Evolutionary conservation across 768 basidiomycete species (phyloP).

Genomic region (Russula olivacea): DNA sequence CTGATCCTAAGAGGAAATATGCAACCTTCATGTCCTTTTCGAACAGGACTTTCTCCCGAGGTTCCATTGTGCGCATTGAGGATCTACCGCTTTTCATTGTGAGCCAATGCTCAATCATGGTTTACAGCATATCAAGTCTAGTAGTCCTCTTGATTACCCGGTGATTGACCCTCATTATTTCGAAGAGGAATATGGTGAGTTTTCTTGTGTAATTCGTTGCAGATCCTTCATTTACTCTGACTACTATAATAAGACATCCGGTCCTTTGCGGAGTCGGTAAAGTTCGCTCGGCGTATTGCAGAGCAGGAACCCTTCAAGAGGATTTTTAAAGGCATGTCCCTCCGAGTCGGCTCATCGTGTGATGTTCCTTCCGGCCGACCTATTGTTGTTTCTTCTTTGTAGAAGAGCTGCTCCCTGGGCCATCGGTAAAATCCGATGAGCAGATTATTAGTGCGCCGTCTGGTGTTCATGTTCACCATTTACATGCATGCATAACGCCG

Average conservation of each 20-base stretch:
- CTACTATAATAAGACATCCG: constrained; percentile 7
- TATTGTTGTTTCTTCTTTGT: not conserved
- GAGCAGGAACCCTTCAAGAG: constrained; percentile 25
- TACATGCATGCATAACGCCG: not conserved
- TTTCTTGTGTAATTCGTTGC: not conserved
- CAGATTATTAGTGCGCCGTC: constrained; percentile 9
- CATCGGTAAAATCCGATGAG: constrained; percentile 20
- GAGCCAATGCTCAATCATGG: not conserved
- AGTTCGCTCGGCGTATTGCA: constrained; percentile 24
- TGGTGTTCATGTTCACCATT: not conserved
- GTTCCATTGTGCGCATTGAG: constrained; percentile 20
- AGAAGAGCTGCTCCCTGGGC: constrained; percentile 16
- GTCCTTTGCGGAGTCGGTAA: constrained; percentile 22
- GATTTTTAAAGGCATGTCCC: constrained; percentile 12
- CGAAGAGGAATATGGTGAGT: constrained; percentile 24
- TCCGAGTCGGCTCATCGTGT: not conserved
- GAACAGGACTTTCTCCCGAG: constrained; percentile 23
- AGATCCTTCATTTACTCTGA: not conserved
- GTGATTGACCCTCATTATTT: constrained; percentile 25
- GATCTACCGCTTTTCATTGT: not conserved
- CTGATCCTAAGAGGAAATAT: constrained; percentile 14
- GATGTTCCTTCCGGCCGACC: not conserved
- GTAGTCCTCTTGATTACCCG: constrained; percentile 17
- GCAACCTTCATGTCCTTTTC: not conserved
- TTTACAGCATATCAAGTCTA: constrained; percentile 22